Percentiles rank a stretch among this genome's conserved stretches.
phyloP scores from a whole-genome alignment of 2,329 filamentous ascomycete genomes.

The Fusarium brevicatenulatum region DNA sequence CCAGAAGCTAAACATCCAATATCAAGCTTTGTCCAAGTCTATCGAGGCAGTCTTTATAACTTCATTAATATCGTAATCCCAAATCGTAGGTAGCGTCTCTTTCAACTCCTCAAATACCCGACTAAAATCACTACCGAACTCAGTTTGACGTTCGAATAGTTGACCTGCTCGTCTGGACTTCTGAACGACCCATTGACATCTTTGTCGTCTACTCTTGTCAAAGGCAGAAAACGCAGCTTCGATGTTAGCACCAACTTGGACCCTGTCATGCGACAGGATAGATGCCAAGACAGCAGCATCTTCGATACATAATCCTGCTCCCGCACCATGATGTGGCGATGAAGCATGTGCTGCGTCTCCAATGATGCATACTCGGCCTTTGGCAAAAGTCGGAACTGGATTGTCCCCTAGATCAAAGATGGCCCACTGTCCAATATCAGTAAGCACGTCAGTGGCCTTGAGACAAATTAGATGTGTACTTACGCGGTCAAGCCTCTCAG shows the following conservation, averaged over 20 bases:
- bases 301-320: neutral
- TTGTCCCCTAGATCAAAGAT: neutral
- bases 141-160: neutral
- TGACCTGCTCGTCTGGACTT: neutral
- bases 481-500: neutral
- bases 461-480: accelerated
- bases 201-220: neutral
- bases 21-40: neutral
- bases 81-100: neutral
- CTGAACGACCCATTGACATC: neutral
- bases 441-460: neutral
- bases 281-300: neutral
- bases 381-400: neutral
- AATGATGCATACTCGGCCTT: neutral
- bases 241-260: neutral
- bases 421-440: neutral
- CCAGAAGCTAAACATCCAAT: accelerated
- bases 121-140: neutral
- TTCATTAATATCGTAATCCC: neutral
- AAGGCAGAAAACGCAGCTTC: neutral
- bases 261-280: neutral
- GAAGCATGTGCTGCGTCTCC: neutral
- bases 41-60: neutral
- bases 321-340: neutral
- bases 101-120: neutral